phyloP scores from a whole-genome alignment of 305 asterid species.

The Euphrasia arctica region DNA sequence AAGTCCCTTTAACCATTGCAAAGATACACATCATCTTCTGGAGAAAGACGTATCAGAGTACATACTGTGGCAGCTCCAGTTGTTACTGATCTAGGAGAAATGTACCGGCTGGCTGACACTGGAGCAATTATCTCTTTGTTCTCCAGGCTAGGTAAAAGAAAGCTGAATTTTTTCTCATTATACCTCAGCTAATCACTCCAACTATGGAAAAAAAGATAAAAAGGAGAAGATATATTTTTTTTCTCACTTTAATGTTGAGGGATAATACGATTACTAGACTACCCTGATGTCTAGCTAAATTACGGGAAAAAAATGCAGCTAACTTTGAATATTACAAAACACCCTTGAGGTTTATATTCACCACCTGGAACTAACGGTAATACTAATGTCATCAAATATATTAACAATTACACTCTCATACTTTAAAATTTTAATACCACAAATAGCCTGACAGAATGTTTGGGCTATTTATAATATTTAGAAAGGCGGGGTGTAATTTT shows the following conservation, averaged over 20 bases:
- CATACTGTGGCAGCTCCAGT: conserved; percentile 94
- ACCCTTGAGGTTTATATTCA: too few species aligned
- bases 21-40: conserved; percentile 91
- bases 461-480: too few species aligned
- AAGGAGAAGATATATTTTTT: conserved; percentile 1
- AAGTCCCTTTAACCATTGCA: conserved; percentile 42
- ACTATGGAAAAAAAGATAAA: conserved; percentile 6
- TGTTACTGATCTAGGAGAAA: conserved; percentile 71
- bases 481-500: conserved; percentile 1
- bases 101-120: conserved; percentile 84
- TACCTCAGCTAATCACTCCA: conserved; percentile 3
- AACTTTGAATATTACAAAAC: too few species aligned
- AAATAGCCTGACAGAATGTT: too few species aligned
- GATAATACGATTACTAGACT: too few species aligned
- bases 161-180: conserved; percentile 38
- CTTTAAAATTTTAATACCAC: too few species aligned
- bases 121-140: conserved; percentile 76
- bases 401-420: too few species aligned
- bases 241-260: too few species aligned
- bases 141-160: conserved; percentile 72
- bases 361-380: too few species aligned
- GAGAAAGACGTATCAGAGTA: conserved; percentile 95
- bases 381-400: too few species aligned
- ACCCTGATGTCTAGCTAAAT: too few species aligned
- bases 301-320: too few species aligned